Evolutionary conservation across 2,329 filamentous ascomycete species (phyloP), one percentile per base, ranked within the genome.

Genomic region (Metarhizium album): DNA sequence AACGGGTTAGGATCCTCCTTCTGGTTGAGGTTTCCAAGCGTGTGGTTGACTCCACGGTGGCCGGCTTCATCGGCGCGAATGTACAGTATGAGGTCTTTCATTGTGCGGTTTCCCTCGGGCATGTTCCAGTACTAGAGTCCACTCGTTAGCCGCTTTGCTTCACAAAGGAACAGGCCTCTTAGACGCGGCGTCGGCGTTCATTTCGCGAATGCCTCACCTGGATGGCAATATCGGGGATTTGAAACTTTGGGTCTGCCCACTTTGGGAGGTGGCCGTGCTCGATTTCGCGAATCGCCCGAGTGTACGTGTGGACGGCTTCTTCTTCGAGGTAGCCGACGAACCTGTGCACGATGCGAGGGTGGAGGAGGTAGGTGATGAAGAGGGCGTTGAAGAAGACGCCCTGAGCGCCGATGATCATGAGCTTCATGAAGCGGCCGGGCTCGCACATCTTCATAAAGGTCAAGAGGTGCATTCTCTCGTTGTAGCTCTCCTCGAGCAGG

Each of bases 271-370:
- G 79, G n/a, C 91, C 91, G 2, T 78, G 76, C 52, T 97, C 90
- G 23, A 98, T 79, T 62, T 97, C 93, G 57, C 82, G 75, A 60
- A 97, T 86, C 54, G 89, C 87, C 47, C 90, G 83, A 0, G 89
- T 93, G 72, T 98, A 98, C 0, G 93, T 98, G 63, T 95, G 79
- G 1, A 97, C 91, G 8, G 93, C 93, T 68, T 98, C 93, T 67
- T 98, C 93, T 68, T 98, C 93, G 13, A 98, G 81, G 60, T 97
- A 97, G 2, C 90, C 93, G 49, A 97, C 90, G 67, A 98, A 97
- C 43, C 93, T 85, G 68, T 98, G 93, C 62, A 87, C 91, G 55
- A 88, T 91, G 54, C 84, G 82, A 6, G 93, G 91, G 1, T 85
- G 89, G 53, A 95, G 62, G 33, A 98, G 82, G 70, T 97, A 97